Conservation (phyloP, 768 basidiomycete species). For the Candolleomyces aberdarensis region DNA sequence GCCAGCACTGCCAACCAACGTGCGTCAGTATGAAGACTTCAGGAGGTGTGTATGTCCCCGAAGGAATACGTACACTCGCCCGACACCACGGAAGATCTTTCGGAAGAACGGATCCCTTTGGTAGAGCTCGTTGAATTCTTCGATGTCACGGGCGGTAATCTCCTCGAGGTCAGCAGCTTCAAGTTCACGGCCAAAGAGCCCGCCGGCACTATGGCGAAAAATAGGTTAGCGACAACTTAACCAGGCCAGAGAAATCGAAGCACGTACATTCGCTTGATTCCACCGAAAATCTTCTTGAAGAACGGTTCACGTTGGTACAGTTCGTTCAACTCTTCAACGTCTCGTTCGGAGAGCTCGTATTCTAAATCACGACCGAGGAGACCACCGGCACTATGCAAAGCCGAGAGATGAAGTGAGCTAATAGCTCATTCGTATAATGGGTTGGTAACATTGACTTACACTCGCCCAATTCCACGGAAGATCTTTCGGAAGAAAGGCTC, state of each 20-base stretch:
- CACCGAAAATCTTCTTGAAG: neutral
- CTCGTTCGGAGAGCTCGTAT: neutral
- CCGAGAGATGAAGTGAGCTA: neutral
- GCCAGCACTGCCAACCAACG: neutral
- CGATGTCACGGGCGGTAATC: neutral
- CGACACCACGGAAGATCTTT: neutral
- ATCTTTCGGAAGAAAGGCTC: conserved; percentile 4
- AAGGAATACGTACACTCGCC: neutral
- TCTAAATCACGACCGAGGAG: neutral
- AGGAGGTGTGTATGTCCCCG: neutral
- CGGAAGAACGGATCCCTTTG: neutral
- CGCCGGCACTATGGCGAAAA: neutral
- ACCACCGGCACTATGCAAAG: neutral
- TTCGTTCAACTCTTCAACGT: neutral
- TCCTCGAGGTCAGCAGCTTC: neutral
- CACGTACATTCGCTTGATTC: neutral
- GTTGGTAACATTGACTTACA: neutral
- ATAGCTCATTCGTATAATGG: too few relatives aligned
- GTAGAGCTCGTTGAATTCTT: neutral
- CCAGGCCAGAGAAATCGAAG: too few relatives aligned
- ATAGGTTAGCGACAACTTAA: too few relatives aligned
- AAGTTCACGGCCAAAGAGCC: neutral
- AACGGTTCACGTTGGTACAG: neutral
- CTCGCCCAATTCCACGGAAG: neutral
- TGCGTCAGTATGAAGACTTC: neutral